Evolutionary conservation across 768 basidiomycete species (phyloP), one percentile per base, ranked within the genome.

Genomic region (Suillus brevipes): DNA sequence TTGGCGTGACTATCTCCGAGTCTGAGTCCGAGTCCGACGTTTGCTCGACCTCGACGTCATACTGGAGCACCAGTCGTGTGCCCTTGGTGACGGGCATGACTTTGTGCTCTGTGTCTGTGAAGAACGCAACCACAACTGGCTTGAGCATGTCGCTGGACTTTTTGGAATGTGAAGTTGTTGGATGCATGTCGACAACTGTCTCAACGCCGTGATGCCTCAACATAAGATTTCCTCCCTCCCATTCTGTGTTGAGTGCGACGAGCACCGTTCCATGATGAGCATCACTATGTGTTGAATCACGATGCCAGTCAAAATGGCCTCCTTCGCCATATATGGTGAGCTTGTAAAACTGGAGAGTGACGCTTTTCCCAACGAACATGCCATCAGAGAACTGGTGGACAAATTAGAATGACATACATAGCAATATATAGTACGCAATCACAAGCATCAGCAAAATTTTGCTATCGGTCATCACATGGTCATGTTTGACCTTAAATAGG

Each of bases 41-140:
- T 20, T 34, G 31, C 20, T 34, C 10, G 12, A 13, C 20, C 34
- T 55, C 20, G 10, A 55, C 53, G 10, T 55, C 53, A 55, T 34
- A 55, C 53, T 55, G 52, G 31, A 53, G 52, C 18, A 53, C 52
- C 5, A 53, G 28, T 10, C 31, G 53, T 34, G 18, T 20, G 18
- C 53, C 53, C 20, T 55, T 55, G 31, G 53, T 55, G 6, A 55
- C 53, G 12, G 53, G 53, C 53, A 55, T 55, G 31, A 55, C 53
- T 34, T 55, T 55, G 10, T 55, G 53, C 18, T 55, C 53, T 34
- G 6, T 55, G 20, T 55, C 53, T 31, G 53, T 55, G 18, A n/a
- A 34, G 31, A 55, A 55, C 34, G 53, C 53, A 12, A 55, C 20
- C 2, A 55, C 20, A 20, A 13, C 31, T 55, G 18, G 31, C 20